Base-by-base conservation (phyloP, 768 basidiomycete genomes). In the Termitomyces sp. region DNA sequence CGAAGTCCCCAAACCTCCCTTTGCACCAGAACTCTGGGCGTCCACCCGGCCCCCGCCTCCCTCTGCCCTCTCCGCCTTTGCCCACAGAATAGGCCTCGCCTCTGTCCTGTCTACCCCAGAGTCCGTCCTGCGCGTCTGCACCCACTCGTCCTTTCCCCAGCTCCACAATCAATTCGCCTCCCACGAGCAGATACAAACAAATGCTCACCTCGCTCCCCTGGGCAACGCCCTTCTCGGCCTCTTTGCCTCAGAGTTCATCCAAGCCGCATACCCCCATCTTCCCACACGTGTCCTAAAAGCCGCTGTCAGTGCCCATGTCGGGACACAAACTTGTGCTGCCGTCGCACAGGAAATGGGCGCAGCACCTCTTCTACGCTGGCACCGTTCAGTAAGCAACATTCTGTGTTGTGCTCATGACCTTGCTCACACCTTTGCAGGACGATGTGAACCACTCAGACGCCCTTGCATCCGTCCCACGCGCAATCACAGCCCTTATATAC, bases 201-300 rank as follows among this genome's bases (percentile, higher is more conserved):
- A 98, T 74, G 86, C 79, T 9, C 82, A 89, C 50, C 82, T 96
- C 14, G 79, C 87, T 3, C 70, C 80, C 0, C 72, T 95, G 14
- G 95, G 94, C 41, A 97, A 97, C 75, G 79, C 90, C 0, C 79
- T 97, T 56, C 82, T 97, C 74, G 95, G 95, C 54, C 78, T 97
- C 31, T 94, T 97, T 68, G 89, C 92, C 9, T 73, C 91, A 3
- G 95, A 98, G 72, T 85, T 88, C 68, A 74, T 97, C 41, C 80
- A 89, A 55, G 77, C 86, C 13, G 78, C 84, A 46, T 98, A 89
- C 70, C 96, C 96, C 0, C 87, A 95, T 67, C 81, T 98, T 27
- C 96, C 96, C 1, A 94, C 92, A 22, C 86, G 92, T 55, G 94
- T 94, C 24, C 74, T 92, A 63, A 95, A 97, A 73, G 90, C 92